Conservation (phyloP, 306 rosid genomes). For the Abrus pulchellus region DNA sequence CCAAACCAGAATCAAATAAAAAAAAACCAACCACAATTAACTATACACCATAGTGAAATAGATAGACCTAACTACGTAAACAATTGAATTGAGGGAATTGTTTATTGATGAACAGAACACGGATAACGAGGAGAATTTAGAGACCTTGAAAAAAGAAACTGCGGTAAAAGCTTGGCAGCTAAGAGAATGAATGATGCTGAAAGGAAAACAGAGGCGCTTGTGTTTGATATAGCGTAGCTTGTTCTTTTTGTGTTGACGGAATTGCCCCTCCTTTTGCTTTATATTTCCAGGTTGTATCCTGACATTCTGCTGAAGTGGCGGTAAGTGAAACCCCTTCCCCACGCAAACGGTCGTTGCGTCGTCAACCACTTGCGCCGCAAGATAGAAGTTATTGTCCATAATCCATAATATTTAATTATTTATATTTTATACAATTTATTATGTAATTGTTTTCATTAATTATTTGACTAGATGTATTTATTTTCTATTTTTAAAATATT, state of each 20-base stretch:
- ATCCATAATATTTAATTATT: no score
- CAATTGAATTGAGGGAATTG: neutral
- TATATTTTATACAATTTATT: no score
- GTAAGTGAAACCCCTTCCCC: neutral
- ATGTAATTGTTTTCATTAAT: no score
- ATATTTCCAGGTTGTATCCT: conserved; percentile 14
- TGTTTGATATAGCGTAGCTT: conserved; percentile 7
- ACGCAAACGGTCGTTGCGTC: no score
- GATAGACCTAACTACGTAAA: neutral
- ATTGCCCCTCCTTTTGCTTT: neutral
- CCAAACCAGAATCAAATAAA: no score
- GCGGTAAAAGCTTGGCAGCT: conserved; percentile 45
- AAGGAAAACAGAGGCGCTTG: neutral
- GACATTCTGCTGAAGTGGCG: neutral
- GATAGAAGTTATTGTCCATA: no score
- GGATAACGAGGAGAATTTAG: neutral
- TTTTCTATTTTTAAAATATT: no score
- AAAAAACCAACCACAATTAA: neutral
- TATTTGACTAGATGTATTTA: no score
- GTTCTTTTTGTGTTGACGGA: neutral
- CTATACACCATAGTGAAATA: neutral
- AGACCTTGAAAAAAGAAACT: conserved; percentile 28
- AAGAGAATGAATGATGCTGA: neutral
- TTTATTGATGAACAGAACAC: neutral
- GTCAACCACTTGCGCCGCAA: no score